Evolutionary conservation across 2,329 filamentous ascomycete species (phyloP), one percentile per base, ranked within the genome.

Genomic region (Aspergillus pseudotamarii): DNA sequence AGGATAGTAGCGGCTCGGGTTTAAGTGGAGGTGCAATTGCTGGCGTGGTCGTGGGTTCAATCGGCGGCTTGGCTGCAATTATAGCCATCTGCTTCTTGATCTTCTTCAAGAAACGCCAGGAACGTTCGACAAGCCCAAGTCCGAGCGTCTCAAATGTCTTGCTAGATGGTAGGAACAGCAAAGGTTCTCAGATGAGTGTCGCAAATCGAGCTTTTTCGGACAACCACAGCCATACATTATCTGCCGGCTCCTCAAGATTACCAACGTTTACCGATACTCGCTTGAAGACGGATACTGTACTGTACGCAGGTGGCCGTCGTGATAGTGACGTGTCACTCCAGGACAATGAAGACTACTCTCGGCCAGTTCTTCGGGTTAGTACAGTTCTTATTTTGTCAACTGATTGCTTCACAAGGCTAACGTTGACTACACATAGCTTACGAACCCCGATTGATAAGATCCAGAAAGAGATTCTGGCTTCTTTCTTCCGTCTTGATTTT

Each of bases 271-370:
- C 77, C 45, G 81, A 83, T 65, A 77, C 77, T 64, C 78, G 81
- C 61, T 71, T 83, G 74, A 82, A 81, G 63, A 77, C 78, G 53
- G 77, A 77, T 63, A 73, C 76, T 9, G 67, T 74, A 28, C 74
- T 82, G 59, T 80, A 79, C 66, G 73, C 75, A 16, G 74, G 79
- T 57, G 79, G 78, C 59, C 69, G 74, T 56, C 79, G 79, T 38
- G 71, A 77, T 51, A 82, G 80, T 68, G 80, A 77, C 63, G 72
- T 81, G 21, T 82, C 80, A 21, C 75, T 83, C 23, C 80, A 81
- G 64, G 81, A 83, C 64, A 78, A 82, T 61, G 78, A 81, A 68
- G 81, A 83, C 66, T 83, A 83, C 69, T 81, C 80, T 38, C 75
- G 81, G 30, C 80, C 79, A 51, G 79, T 81, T 38, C 69, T 81